Conservation (phyloP, 78 protist genomes). For the Chrysochromulina parva region DNA sequence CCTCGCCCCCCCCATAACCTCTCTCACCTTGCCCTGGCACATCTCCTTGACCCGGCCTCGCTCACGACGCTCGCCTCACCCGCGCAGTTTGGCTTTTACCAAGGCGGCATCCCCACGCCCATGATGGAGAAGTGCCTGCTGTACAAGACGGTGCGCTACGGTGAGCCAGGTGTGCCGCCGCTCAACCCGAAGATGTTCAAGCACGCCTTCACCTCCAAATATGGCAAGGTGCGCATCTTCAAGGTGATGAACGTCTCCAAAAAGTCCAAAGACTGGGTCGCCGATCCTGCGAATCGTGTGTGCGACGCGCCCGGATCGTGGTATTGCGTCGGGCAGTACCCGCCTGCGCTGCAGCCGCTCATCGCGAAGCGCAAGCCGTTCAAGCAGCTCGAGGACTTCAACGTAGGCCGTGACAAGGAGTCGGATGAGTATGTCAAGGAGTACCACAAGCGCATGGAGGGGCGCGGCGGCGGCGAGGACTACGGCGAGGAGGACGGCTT, state of each 20-base stretch:
- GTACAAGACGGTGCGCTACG: background rate
- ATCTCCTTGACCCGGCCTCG: no score
- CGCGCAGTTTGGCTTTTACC: slow-evolving; percentile 12
- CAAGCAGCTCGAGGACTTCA: slow-evolving; percentile 28
- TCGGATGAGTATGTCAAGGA: background rate
- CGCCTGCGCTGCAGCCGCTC: slow-evolving; percentile 23
- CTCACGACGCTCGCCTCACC: no score
- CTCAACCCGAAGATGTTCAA: background rate
- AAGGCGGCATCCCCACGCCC: slow-evolving; percentile 24
- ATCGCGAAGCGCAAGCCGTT: background rate
- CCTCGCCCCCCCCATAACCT: no score
- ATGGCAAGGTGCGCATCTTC: slow-evolving; percentile 32
- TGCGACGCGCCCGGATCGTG: slow-evolving; percentile 38
- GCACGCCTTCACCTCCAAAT: background rate
- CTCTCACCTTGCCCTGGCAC: no score
- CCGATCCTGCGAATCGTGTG: background rate
- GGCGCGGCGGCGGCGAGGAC: no score
- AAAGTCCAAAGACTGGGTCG: slow-evolving; percentile 7
- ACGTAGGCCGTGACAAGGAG: background rate
- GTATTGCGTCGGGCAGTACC: slow-evolving; percentile 28
- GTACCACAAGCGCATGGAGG: background rate
- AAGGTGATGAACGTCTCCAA: background rate
- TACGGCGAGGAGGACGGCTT: no score
- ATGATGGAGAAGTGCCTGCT: slow-evolving; percentile 18
- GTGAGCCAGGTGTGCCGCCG: background rate